A percentile compares a stretch with the other conserved stretches of the same genome.
These are phyloP conservation scores for Drosera spatulata DNA, from an alignment of 179 eudicot genomes.

Conservation along the genomic window DNA sequence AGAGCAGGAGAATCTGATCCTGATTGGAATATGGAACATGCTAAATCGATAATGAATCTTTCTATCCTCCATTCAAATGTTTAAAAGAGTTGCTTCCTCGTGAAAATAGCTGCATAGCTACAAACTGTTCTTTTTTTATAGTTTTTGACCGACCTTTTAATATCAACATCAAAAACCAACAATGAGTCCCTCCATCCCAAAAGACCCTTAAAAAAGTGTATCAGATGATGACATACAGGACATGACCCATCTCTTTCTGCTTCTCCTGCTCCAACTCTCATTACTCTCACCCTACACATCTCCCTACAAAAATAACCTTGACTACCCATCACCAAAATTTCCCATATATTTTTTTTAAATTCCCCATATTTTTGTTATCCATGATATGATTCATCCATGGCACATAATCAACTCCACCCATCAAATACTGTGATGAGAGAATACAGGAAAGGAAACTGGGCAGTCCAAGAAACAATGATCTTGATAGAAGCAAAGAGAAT, in stretches of 20 bases:
- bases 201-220: too few relatives aligned
- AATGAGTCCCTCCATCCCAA: too few relatives aligned
- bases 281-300: background rate
- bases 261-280: background rate
- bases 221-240: background rate
- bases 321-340: background rate
- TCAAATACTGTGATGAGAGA: constrained; percentile 25
- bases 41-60: too few relatives aligned
- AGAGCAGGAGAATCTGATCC: too few relatives aligned
- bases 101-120: too few relatives aligned
- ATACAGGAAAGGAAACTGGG: constrained; percentile 89
- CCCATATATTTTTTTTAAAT: background rate
- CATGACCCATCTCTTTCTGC: background rate
- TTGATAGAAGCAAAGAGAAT: constrained; percentile 69
- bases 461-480: constrained; percentile 70
- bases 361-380: background rate
- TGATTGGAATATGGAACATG: too few relatives aligned
- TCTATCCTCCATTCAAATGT: too few relatives aligned
- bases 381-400: background rate
- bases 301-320: background rate
- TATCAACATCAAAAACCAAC: background rate
- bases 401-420: background rate
- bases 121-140: background rate
- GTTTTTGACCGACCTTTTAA: background rate
- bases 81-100: too few relatives aligned